Percentiles rank a stretch among this genome's conserved stretches.
These are phyloP conservation scores for Tilletia setariae DNA, from an alignment of 1,284 basidiomycete genomes.

Conservation along the genomic window DNA sequence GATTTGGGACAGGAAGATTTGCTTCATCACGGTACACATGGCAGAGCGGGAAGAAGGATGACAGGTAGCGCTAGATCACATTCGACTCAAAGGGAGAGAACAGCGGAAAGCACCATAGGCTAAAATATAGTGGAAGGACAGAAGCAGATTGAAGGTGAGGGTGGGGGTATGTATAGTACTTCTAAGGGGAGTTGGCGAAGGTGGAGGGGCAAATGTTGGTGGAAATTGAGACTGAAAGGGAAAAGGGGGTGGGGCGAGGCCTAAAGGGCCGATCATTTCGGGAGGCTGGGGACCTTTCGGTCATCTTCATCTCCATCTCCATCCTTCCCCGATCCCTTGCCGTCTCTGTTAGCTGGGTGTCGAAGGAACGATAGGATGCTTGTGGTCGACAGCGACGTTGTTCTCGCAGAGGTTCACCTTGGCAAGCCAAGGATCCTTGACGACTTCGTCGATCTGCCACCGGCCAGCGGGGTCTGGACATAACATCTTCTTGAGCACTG, in stretches of 20 bases:
- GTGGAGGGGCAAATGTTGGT: too few relatives aligned
- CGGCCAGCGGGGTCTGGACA: constrained; percentile 85
- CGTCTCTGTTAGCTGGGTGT: not conserved
- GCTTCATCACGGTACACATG: not conserved
- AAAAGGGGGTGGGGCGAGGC: not conserved
- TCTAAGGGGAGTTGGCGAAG: not conserved
- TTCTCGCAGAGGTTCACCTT: constrained; percentile 4
- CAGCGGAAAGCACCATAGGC: not conserved
- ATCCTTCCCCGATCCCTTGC: not conserved
- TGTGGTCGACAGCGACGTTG: constrained; percentile 14
- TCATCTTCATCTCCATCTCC: too few relatives aligned
- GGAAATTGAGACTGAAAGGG: not conserved
- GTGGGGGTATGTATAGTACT: not conserved
- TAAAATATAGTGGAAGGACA: not conserved
- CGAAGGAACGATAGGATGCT: constrained; percentile 5
- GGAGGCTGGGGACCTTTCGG: not conserved
- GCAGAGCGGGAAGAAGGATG: too few relatives aligned
- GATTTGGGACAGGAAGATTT: too few relatives aligned
- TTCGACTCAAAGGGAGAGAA: not conserved
- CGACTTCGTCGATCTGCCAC: constrained; percentile 75
- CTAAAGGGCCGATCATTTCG: not conserved
- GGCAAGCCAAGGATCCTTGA: constrained; percentile 75
- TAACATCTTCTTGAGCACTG: constrained; percentile 84
- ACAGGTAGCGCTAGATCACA: too few relatives aligned
- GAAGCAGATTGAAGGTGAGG: not conserved